Conservation (phyloP, 371 early-diverging fungal species). For the Coemansia sp. region DNA sequence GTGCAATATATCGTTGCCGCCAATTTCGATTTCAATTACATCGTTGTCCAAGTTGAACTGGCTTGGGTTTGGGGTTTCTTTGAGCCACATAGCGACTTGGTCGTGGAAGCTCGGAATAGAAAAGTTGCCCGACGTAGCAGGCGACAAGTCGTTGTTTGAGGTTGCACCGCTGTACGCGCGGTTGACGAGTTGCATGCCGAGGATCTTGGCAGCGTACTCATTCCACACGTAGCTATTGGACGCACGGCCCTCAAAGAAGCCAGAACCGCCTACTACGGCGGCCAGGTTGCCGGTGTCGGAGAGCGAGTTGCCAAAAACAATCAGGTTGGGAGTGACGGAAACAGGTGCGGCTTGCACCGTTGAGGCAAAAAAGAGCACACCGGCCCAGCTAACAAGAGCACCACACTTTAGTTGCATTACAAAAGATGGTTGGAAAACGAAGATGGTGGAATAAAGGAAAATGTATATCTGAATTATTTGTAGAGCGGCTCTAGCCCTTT, state of each 20-base stretch:
- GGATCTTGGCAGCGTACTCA: conserved; percentile 55
- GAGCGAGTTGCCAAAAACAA: conserved; percentile 51
- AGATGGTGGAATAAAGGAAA: neutral
- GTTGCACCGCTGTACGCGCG: conserved; percentile 61
- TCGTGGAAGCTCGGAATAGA: conserved; percentile 46
- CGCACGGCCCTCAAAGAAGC: conserved; percentile 57
- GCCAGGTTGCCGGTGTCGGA: conserved; percentile 46
- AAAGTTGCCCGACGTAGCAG: conserved; percentile 14
- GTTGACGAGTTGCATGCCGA: conserved; percentile 52
- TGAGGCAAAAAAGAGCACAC: conserved; percentile 20
- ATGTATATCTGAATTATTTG: neutral
- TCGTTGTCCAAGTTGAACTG: conserved; percentile 37
- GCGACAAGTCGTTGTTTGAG: conserved; percentile 53
- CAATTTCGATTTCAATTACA: conserved; percentile 40
- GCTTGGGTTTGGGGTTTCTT: conserved; percentile 21
- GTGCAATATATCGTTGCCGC: conserved; percentile 44
- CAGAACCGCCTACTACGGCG: neutral
- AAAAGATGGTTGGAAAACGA: neutral
- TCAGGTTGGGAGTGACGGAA: conserved; percentile 23
- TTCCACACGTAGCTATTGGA: conserved; percentile 61
- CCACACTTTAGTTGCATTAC: conserved; percentile 10
- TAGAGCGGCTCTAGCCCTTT: too few relatives aligned
- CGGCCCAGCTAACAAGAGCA: conserved; percentile 16
- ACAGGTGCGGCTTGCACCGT: conserved; percentile 27
- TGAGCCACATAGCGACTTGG: conserved; percentile 35